Evolutionary conservation across 2,329 filamentous ascomycete genomes (phyloP).

Genomic region (Talaromyces funiculosus): DNA sequence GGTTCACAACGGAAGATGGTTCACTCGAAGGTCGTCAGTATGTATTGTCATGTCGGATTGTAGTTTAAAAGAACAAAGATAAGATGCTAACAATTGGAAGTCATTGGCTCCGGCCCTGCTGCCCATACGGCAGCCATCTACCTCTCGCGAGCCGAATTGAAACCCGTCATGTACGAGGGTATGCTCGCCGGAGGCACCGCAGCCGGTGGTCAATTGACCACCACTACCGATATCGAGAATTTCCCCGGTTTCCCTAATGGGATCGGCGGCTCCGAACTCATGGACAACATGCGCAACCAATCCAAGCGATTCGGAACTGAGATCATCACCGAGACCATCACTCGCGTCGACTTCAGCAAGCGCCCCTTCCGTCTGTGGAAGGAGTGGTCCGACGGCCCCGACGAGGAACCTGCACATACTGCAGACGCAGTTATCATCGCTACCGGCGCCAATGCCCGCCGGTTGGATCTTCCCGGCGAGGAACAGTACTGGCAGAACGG

Average conservation of each 20-base stretch:
- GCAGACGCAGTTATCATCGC: constrained; percentile 91
- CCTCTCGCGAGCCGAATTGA: constrained; percentile 86
- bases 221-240: constrained; percentile 97
- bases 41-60: neutral
- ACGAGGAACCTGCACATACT: constrained; percentile 68
- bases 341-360: constrained; percentile 74
- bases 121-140: constrained; percentile 98
- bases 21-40: constrained; percentile 89
- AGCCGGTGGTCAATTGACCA: constrained; percentile 92
- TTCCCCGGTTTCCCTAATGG: constrained; percentile 89
- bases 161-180: constrained; percentile 94
- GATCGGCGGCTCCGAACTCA: constrained; percentile 80
- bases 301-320: constrained; percentile 87
- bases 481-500: constrained; percentile 97
- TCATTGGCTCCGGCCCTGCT: constrained; percentile 91
- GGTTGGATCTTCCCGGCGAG: constrained; percentile 78
- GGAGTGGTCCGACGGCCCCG: constrained; percentile 71
- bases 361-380: constrained; percentile 91
- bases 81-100: constrained; percentile 39
- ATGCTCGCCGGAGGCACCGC: constrained; percentile 97
- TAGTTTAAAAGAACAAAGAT: neutral
- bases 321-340: constrained; percentile 85
- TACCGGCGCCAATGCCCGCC: constrained; percentile 84
- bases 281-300: constrained; percentile 93
- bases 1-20: constrained; percentile 55